Evolutionary conservation across 176 grass and related monocot species (phyloP), one percentile per base, ranked within the genome.

Genomic region (Avena atlantica): DNA sequence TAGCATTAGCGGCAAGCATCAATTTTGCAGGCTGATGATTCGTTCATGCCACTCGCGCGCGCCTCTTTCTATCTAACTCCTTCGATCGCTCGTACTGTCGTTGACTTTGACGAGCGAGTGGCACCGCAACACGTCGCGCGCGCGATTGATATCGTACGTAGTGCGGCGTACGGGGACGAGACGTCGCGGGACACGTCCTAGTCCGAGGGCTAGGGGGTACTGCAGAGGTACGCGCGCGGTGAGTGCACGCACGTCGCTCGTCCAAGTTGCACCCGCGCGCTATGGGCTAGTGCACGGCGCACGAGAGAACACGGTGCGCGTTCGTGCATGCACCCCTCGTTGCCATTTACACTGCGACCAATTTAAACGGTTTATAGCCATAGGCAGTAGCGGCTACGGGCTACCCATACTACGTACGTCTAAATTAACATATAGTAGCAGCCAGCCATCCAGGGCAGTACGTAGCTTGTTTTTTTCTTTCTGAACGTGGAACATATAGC

Each of bases 271-370:
- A 15, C 25, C 81, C 12, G 63, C 79, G 62, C 62, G 74, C 74
- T 36, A 56, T 19, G 51, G 21, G 61, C 19, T 76, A 86, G 86
- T 91, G 89, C 82, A 81, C 2, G 76, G 82, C 86, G 77, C 86
- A 91, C 77, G 89, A 91, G 89, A 77, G 40, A 42, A 42, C 40
- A 42, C 40, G 40, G 40, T 42, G 40, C 40, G 40, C 40, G 40
- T 42, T 42, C 40, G 40, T 42, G 40, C 40, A 42, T 42, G 40
- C n/a, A 70, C 83, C 76, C 70, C 63, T 57, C 53, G 27, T 45
- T 34, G 47, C 78, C 89, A 82, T 81, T 82, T 8, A 42, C 40
- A 7, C 12, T 63, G 10, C 60, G 13, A 66, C 74, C 80, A 84
- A 47, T 66, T 74, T 87, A 84, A 87, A 24, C 79, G 72, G 79